phyloP scores from a whole-genome alignment of 352 stramenopile species.

The Phytophthora idaei region DNA sequence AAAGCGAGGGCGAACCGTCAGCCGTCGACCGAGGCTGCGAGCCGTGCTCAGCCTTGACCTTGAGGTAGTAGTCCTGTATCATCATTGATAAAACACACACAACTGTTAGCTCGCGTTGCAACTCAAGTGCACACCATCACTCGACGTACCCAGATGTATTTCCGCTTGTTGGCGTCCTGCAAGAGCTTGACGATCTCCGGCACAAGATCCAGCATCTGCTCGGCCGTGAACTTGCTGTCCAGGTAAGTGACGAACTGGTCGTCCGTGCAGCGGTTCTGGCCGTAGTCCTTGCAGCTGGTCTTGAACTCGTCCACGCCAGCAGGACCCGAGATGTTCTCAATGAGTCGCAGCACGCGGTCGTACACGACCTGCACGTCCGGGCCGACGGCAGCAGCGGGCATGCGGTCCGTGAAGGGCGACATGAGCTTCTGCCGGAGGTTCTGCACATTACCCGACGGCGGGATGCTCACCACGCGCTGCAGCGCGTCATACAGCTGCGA shows the following conservation, averaged over 20 bases:
- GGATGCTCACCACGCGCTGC: constrained; percentile 76
- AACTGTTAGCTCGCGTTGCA: constrained; percentile 16
- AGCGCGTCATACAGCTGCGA: constrained; percentile 85
- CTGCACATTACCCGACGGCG: constrained; percentile 55
- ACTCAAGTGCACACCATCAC: background rate
- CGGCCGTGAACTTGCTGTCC: constrained; percentile 68
- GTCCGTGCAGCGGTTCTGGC: constrained; percentile 81
- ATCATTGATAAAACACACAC: background rate
- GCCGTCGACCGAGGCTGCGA: constrained; percentile 24
- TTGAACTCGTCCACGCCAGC: constrained; percentile 83
- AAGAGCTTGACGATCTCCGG: constrained; percentile 86
- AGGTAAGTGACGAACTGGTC: constrained; percentile 75
- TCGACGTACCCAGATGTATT: constrained; percentile 79
- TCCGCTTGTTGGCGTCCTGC: constrained; percentile 83
- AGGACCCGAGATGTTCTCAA: constrained; percentile 62
- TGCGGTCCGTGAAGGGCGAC: constrained; percentile 73
- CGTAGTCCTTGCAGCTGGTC: constrained; percentile 85
- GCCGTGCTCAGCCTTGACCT: constrained; percentile 62
- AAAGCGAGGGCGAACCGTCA: constrained; percentile 64
- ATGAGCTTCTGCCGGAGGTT: constrained; percentile 69
- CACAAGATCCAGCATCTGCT: constrained; percentile 76
- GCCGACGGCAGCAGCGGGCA: constrained; percentile 71
- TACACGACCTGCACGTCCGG: constrained; percentile 86
- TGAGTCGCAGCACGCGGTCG: constrained; percentile 79
- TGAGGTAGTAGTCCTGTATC: constrained; percentile 74